Percentiles rank a stretch among this genome's conserved stretches.
Conservation (phyloP, 2,329 filamentous ascomycete species). For the Seiridium cupressi region DNA sequence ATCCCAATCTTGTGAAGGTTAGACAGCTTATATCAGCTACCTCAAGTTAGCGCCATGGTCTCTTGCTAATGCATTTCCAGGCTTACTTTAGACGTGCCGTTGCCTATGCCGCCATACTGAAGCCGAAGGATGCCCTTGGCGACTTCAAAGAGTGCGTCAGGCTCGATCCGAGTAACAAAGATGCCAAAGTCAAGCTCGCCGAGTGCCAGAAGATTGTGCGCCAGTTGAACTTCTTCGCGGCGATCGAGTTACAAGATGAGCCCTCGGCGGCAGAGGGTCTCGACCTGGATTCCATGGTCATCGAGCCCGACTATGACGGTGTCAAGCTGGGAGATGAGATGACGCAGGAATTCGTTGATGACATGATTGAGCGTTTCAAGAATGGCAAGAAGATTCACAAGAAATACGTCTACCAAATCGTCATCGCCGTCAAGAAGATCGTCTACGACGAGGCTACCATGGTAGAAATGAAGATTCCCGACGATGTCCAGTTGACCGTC, state of each 20-base stretch:
- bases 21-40: neutral
- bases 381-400: conserved; percentile 89
- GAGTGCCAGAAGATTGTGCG: conserved; percentile 96
- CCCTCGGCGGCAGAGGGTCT: conserved; percentile 90
- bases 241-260: conserved; percentile 90
- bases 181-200: conserved; percentile 84
- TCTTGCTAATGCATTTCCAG: conserved; percentile 38
- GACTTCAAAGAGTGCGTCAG: conserved; percentile 91
- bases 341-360: conserved; percentile 95
- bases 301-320: conserved; percentile 86
- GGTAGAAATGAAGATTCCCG: conserved; percentile 84
- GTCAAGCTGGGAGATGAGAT: conserved; percentile 75
- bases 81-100: conserved; percentile 93
- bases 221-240: conserved; percentile 87
- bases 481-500: conserved; percentile 80
- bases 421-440: conserved; percentile 84
- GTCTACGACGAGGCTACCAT: conserved; percentile 93
- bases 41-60: neutral
- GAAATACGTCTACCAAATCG: conserved; percentile 97
- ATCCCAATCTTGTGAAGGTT: conserved; percentile 86
- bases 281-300: conserved; percentile 79
- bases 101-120: conserved; percentile 86
- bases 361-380: conserved; percentile 97
- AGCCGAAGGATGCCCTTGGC: conserved; percentile 81
- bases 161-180: conserved; percentile 83